Conservation (phyloP, 2,329 filamentous ascomycete species). For the Coniella lustricola region DNA sequence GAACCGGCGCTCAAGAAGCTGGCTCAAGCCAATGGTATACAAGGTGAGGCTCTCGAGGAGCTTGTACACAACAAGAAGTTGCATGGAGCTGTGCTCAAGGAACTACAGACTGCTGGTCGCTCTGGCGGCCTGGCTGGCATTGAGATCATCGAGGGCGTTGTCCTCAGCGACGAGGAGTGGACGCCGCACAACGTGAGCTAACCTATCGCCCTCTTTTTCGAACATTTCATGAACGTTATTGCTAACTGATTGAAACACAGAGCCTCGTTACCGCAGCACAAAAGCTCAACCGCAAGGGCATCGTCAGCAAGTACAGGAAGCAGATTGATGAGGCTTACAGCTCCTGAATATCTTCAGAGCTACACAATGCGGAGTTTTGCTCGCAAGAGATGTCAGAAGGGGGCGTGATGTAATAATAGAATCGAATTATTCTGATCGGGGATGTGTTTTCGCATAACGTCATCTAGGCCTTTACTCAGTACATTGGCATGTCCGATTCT, state of each 20-base stretch:
- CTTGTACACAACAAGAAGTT: constrained; percentile 62
- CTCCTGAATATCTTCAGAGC: constrained; percentile 20
- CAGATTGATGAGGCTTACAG: constrained; percentile 57
- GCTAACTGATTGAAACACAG: constrained; percentile 34
- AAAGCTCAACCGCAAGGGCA: constrained; percentile 65
- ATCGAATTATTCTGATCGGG: no score
- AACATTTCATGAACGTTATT: background rate
- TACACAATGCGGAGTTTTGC: no score
- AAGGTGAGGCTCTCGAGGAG: constrained; percentile 54
- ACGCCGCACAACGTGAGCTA: constrained; percentile 63
- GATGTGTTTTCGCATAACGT: no score
- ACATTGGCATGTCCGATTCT: no score
- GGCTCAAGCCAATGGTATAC: constrained; percentile 34
- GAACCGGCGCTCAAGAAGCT: constrained; percentile 50
- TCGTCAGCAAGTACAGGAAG: constrained; percentile 53
- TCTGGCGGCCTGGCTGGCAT: constrained; percentile 57
- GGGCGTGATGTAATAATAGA: no score
- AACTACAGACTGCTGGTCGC: constrained; percentile 55
- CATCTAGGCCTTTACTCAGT: no score
- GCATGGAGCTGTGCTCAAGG: constrained; percentile 54
- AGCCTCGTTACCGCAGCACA: constrained; percentile 62
- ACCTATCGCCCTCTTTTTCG: background rate
- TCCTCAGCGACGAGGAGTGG: constrained; percentile 68
- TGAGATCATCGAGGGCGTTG: constrained; percentile 65
- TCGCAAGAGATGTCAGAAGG: no score